Evolutionary conservation across 768 basidiomycete species (phyloP).

Genomic region (Hygrophoropsis aurantiaca): DNA sequence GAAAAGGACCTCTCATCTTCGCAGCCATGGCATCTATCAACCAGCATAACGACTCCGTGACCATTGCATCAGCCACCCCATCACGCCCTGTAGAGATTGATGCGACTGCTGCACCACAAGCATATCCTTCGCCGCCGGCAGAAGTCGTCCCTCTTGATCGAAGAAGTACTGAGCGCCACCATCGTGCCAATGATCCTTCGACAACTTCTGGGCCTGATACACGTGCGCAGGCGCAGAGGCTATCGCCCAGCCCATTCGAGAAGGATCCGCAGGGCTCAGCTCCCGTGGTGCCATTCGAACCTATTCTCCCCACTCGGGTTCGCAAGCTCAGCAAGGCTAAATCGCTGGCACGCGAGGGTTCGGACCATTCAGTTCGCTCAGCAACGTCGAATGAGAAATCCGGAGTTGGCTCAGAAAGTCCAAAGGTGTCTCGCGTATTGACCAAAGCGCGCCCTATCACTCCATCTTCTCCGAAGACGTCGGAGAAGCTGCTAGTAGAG

Average conservation of each 20-base stretch:
- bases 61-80: slow-evolving; percentile 14
- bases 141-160: slow-evolving; percentile 10
- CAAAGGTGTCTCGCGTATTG: slow-evolving; percentile 20
- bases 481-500: slow-evolving; percentile 7
- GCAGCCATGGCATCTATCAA: slow-evolving; percentile 47
- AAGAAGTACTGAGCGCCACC: background rate
- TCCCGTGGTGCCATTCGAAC: slow-evolving; percentile 12
- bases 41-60: slow-evolving; percentile 14
- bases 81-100: slow-evolving; percentile 1
- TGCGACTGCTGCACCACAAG: background rate
- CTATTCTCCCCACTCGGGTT: slow-evolving; percentile 2
- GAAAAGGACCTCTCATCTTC: slow-evolving; percentile 64
- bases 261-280: background rate
- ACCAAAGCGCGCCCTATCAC: slow-evolving; percentile 35
- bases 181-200: background rate
- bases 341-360: background rate
- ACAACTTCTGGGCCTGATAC: background rate
- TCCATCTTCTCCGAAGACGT: slow-evolving; percentile 7
- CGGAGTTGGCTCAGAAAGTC: slow-evolving; percentile 12
- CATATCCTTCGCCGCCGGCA: slow-evolving; percentile 29
- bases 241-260: background rate
- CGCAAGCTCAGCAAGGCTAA: slow-evolving; percentile 18
- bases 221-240: background rate
- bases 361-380: slow-evolving; percentile 9
- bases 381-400: slow-evolving; percentile 7